Evolutionary conservation across 805 yeast species (phyloP), one percentile per base, ranked within the genome.

Genomic region (Teunomyces panamensis): DNA sequence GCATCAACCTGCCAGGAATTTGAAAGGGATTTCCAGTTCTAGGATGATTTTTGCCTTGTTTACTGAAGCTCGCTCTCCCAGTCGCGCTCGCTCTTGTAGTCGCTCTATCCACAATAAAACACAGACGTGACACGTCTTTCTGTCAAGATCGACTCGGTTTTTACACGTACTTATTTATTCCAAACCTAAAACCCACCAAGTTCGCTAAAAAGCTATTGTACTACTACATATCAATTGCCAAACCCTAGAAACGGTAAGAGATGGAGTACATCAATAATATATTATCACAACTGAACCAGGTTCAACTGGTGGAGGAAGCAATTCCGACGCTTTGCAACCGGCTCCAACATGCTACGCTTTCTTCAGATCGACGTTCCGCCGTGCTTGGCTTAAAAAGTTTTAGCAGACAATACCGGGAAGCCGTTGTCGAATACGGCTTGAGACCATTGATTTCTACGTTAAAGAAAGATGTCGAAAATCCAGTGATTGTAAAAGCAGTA

Each of bases 331-430:
- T 94, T 39, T 88, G 96, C 56, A 96, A 95, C 62, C 74, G 98
- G 36, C 78, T 92, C 47, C 80, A 83, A 39, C 89, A 94, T 67
- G 84, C 97, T 3, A 85, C 86, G 0, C 67, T 87, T 52, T 75
- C 94, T 2, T 82, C 87, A 27, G 99, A 94, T 67, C 75, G 97
- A 52, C 73, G 96, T 46, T 92, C 97, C 1, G 98, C 98, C 0
- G 87, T 92, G 3, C 74, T 92, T 32, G 92, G 96, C 0, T 72
- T 94, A 52, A 91, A 92, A 61, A 87, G 95, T 36, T 90, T 89
- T 63, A 82, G 95, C 50, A 76, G 97, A 47, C 89, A 89, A 56
- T 89, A 85, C 63, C 73, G 99, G 51, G 99, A 94, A 65, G 74
- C 85, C 2, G 97, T 94, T 1, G 89, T 91, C 41, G 95, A 96